These are phyloP conservation scores for Cucurbita argyrosperma DNA, from an alignment of 306 rosid genomes.

Conservation along the genomic window DNA sequence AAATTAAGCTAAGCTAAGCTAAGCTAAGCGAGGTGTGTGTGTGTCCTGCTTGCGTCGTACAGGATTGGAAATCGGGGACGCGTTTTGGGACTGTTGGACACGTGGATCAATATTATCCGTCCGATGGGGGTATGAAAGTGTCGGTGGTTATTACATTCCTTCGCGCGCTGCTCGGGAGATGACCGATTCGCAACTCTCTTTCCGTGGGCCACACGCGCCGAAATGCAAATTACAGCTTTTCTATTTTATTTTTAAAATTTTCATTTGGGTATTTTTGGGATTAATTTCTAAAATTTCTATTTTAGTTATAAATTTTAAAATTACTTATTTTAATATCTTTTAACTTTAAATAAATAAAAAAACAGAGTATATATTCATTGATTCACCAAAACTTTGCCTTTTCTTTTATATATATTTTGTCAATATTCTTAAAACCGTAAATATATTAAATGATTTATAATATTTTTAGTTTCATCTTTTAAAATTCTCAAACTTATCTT, in stretches of 20 bases:
- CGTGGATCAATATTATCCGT: not conserved
- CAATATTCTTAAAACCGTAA: too few relatives aligned
- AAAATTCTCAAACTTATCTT: not conserved
- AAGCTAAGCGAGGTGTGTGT: not conserved
- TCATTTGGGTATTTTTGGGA: too few relatives aligned
- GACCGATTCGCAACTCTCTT: not conserved
- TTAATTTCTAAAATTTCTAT: too few relatives aligned
- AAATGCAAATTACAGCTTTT: not conserved
- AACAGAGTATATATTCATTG: too few relatives aligned
- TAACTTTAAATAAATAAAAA: too few relatives aligned
- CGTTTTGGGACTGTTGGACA: not conserved
- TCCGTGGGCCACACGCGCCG: not conserved
- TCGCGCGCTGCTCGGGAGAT: not conserved
- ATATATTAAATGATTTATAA: too few relatives aligned
- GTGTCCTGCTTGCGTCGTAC: not conserved
- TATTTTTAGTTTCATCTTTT: not conserved
- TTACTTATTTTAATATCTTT: too few relatives aligned
- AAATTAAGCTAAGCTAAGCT: not conserved
- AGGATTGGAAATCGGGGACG: not conserved
- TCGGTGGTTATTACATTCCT: slow-evolving; percentile 1
- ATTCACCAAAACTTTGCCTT: too few relatives aligned
- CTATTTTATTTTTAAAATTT: too few relatives aligned
- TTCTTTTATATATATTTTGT: too few relatives aligned
- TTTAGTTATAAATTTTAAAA: too few relatives aligned
- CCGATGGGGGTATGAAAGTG: not conserved